Evolutionary conservation across 371 early-diverging fungal genomes (phyloP), one percentile per base, ranked within the genome.

Genomic region (Conidiobolus incongruus): DNA sequence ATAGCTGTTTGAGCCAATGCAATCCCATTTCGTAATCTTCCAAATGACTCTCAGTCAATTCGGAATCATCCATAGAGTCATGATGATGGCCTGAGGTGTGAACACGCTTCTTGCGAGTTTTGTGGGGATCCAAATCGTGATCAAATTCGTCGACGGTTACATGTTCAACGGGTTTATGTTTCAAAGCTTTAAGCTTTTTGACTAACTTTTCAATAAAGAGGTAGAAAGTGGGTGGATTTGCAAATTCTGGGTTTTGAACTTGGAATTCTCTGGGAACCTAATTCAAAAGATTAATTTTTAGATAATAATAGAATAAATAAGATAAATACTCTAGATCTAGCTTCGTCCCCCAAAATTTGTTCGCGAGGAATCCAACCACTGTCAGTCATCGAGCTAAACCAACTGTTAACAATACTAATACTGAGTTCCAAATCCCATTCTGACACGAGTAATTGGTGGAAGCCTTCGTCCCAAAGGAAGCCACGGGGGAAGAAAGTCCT

Each of bases 401-500:
- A 94, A 49, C n/a, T n/a, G n/a, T n/a, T n/a, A n/a, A n/a, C n/a
- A n/a, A n/a, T n/a, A n/a, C n/a, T n/a, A n/a, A n/a, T n/a, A n/a
- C 66, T 66, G 6, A 93, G 59, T 47, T 84, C 86, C 43, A 72
- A 76, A 48, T 94, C 90, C 83, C 86, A 94, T 42, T 67, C 66
- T 0, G 81, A 78, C 42, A 94, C 65, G 13, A 94, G 47, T 2
- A 81, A 60, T 51, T 84, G 79, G 46, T 90, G 90, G 60, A 92
- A 94, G 0, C 95, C 95, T 58, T 89, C 89, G 52, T 94, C 95
- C 84, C 95, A 94, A 30, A 85, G 66, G 47, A 94, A 94, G 5
- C 95, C 95, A 17, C 95, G 70, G 21, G 95, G 95, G 54, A 92
- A 94, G 58, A 90, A 90, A 2, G 92, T 76, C 24, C 93, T 72